Evolutionary conservation across 108 stramenopile genomes (phyloP), one percentile per base, ranked within the genome.

Genomic region (Nannochloropsis gaditana): DNA sequence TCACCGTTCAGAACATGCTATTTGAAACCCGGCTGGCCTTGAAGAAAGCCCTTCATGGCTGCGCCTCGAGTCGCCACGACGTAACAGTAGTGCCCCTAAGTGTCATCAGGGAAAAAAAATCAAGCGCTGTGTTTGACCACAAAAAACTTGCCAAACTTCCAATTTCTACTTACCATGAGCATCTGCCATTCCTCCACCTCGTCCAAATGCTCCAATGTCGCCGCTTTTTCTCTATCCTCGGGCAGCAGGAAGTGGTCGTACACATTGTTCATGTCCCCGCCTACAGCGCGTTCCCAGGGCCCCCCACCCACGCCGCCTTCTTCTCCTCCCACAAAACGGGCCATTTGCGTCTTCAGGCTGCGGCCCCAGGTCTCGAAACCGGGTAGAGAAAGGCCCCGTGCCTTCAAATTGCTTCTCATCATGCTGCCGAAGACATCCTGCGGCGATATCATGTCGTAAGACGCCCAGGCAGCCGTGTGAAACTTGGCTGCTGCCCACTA

Each of bases 131-230:
- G 31, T 31, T 31, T 31, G 31, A 31, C 31, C 31, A 31, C 31
- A 31, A 31, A 31, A 31, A 31, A 31, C 31, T 31, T 31, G 31
- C 59, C 59, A 73, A 6, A 15, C 2, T n/a, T 73, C n/a, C n/a
- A 3, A 73, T n/a, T 73, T 80, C 80, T 5, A 41, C 83, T 84
- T 9, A 87, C 86, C 87, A 87, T 87, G 45, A 87, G 81, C n/a
- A 87, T 83, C 43, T 84, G 44, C 87, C 87, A 87, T 47, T 87
- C 87, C 80, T 84, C 87, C 9, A 87, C 44, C 47, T 87, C 87
- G 80, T 87, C 87, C 81, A 87, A 45, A 8, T 47, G 47, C 80
- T 87, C 87, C 42, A 87, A 84, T 42, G 43, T 43, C 5, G 80
- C 43, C 47, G 44, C 44, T 17, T 83, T 43, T n/a, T 80, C 79